A percentile compares a stretch with the other conserved stretches of the same genome.
Conservation (phyloP, 345 rosid genomes). For the Carallia brachiata region DNA sequence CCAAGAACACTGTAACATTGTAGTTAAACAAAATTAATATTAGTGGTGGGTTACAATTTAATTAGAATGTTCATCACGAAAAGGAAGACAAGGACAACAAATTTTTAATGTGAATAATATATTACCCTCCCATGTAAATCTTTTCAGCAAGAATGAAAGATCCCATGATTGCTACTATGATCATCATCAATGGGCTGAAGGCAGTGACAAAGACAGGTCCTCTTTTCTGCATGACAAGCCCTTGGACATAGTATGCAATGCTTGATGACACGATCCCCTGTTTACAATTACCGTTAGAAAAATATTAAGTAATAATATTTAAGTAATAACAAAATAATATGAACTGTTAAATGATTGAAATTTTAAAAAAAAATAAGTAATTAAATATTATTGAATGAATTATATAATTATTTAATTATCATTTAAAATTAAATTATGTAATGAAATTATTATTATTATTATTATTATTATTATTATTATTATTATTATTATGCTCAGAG, state of each 20-base stretch:
- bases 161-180: constrained; percentile 53
- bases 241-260: constrained; percentile 48
- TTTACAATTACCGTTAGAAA: not conserved
- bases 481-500: not conserved
- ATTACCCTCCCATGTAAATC: constrained; percentile 57
- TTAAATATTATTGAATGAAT: no score
- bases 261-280: constrained; percentile 66
- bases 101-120: not conserved
- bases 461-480: not conserved
- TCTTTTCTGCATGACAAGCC: constrained; percentile 41
- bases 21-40: not conserved
- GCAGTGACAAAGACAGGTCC: constrained; percentile 79
- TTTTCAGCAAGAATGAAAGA: constrained; percentile 46
- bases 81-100: not conserved
- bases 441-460: no score
- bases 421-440: no score
- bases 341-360: no score
- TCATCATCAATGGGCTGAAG: constrained; percentile 62
- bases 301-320: no score
- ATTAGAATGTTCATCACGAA: no score
- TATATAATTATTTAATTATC: no score
- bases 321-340: no score
- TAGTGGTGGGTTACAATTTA: no score
- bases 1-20: constrained; percentile 22
- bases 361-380: no score